Conservation (phyloP, 169 alveolate species). For the Amoebophrya sp. region DNA sequence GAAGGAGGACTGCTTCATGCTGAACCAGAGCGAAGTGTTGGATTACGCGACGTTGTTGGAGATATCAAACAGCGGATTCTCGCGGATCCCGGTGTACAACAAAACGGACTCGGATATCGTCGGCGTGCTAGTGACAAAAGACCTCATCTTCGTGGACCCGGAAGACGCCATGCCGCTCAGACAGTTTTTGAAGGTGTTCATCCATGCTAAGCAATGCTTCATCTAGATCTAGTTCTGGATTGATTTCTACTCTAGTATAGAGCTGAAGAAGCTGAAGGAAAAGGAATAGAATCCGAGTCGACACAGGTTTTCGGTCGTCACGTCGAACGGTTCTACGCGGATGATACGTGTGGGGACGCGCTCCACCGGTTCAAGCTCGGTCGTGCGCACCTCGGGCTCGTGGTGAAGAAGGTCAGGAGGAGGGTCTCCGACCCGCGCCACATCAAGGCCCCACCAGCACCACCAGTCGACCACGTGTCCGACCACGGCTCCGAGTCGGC, state of each 20-base stretch:
- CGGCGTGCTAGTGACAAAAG: constrained; percentile 45
- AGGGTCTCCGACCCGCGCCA: too few species aligned
- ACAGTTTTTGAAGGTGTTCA: constrained; percentile 1
- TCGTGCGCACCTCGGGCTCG: neutral
- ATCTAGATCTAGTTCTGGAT: too few species aligned
- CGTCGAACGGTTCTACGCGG: neutral
- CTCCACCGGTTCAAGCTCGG: neutral
- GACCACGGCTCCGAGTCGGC: too few species aligned
- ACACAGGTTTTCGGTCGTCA: neutral
- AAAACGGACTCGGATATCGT: constrained; percentile 39
- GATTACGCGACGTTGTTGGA: constrained; percentile 27
- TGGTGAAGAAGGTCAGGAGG: neutral
- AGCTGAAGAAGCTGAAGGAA: too few species aligned
- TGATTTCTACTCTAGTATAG: too few species aligned
- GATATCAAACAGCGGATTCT: constrained; percentile 41
- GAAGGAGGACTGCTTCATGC: constrained; percentile 36
- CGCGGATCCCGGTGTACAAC: constrained; percentile 53
- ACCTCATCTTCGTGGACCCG: constrained; percentile 41
- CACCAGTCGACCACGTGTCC: too few species aligned
- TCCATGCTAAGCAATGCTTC: too few species aligned
- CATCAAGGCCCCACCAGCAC: too few species aligned
- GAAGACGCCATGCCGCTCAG: constrained; percentile 18
- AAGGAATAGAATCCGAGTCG: too few species aligned
- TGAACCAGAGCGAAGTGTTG: constrained; percentile 25
- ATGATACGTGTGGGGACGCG: neutral